These are phyloP conservation scores for Moesziomyces globuligerus DNA, from an alignment of 1,284 basidiomycete species.

Conservation along the genomic window DNA sequence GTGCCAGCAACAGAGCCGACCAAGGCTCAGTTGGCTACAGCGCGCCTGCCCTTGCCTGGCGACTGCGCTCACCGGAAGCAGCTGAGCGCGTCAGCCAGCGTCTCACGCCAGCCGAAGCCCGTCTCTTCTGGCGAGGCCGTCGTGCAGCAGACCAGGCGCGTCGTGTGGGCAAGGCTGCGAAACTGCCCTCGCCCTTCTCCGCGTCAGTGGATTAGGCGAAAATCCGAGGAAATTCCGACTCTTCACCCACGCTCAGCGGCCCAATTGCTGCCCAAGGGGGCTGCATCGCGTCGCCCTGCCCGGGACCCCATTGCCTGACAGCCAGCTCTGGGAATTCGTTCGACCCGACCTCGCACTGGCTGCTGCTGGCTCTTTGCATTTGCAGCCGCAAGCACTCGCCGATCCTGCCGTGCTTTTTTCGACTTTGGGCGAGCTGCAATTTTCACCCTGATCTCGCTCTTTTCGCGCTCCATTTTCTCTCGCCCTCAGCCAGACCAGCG, in stretches of 20 bases:
- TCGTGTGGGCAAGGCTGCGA: not conserved
- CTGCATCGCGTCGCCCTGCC: not conserved
- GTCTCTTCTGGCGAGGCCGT: no score
- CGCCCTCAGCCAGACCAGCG: not conserved
- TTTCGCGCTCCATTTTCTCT: slow-evolving; percentile 3
- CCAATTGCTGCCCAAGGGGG: no score
- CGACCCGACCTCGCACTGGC: no score
- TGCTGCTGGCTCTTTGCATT: no score
- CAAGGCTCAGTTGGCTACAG: no score
- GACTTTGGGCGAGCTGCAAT: slow-evolving; percentile 3
- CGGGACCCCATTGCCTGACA: no score
- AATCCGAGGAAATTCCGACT: not conserved
- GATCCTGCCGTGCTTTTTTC: slow-evolving; percentile 28
- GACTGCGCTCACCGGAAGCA: not conserved
- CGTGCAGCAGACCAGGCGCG: no score
- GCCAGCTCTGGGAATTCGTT: not conserved
- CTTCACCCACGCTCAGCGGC: not conserved
- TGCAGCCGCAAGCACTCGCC: slow-evolving; percentile 11
- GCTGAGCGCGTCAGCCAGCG: not conserved
- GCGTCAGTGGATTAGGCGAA: not conserved
- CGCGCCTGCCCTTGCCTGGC: no score
- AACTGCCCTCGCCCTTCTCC: not conserved
- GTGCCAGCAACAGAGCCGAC: no score
- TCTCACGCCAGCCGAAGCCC: not conserved
- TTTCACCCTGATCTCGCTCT: slow-evolving; percentile 3